Evolutionary conservation across 176 grass and related monocot genomes (phyloP), one percentile per base, ranked within the genome.

Genomic region (Lolium multiflorum): DNA sequence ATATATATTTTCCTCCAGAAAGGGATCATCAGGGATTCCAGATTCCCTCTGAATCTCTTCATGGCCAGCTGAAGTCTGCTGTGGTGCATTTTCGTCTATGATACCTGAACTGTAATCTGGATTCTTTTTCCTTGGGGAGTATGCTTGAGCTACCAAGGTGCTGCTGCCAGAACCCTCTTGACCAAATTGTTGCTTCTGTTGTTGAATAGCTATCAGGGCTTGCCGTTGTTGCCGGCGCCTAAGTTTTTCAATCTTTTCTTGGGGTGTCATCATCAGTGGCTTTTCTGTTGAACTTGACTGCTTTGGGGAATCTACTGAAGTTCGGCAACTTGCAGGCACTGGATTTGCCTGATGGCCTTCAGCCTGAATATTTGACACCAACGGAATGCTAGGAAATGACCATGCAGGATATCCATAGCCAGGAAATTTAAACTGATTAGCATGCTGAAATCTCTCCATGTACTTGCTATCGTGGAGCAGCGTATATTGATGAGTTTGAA

Each of bases 201-300:
- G 93, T 61, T 92, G 93, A 89, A 95, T 95, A 71, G 90, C 90
- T 75, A 84, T 82, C 71, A 95, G 82, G 48, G 93, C 93, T 77
- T 91, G 93, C 81, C 88, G 88, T 84, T 95, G 90, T 59, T 95
- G 93, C 11, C 90, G 86, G 22, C 80, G 91, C 77, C 90, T 92
- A 88, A 95, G 79, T 63, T 95, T 95, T 84, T 95, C 93, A n/a
- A 95, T 95, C 83, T 95, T 95, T 89, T 95, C 93, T 81, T 92
- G 90, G 56, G 88, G 90, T 77, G 93, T 95, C 93, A 94, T 92
- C 55, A 15, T 94, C 25, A 83, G 48, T 79, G 65, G 73, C 41
- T 78, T 90, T 47, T 87, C 86, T 48, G 66, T 66, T 20, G 83
- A 84, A 76, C 82, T 87, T 37, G 83, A 71, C 74, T 69, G 51